phyloP scores from a whole-genome alignment of 1,284 basidiomycete species.

The Ceratobasidium papillatum region DNA sequence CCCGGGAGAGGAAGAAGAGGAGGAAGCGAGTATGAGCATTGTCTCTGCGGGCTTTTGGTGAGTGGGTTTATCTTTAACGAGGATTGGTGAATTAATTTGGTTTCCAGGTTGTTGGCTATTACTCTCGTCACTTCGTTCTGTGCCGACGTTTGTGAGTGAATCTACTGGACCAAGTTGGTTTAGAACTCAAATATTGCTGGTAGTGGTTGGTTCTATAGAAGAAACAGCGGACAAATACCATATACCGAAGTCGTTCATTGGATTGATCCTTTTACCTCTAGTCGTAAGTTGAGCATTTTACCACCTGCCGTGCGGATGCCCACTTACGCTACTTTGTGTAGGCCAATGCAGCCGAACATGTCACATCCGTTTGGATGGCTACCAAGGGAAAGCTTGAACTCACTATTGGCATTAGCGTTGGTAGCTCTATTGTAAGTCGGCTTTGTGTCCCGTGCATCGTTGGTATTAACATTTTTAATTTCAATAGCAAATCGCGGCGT shows the following conservation, averaged over 20 bases:
- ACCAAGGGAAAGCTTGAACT: constrained; percentile 87
- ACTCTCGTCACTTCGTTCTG: constrained; percentile 87
- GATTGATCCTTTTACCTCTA: constrained; percentile 75
- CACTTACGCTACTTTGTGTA: constrained; percentile 46
- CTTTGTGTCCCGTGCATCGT: background rate
- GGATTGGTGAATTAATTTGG: constrained; percentile 21
- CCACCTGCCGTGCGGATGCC: background rate
- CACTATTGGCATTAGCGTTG: constrained; percentile 88
- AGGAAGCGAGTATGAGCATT: constrained; percentile 72
- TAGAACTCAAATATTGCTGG: background rate
- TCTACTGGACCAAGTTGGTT: constrained; percentile 35
- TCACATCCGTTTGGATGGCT: constrained; percentile 85
- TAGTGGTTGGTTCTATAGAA: constrained; percentile 90
- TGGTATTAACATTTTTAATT: constrained; percentile 20
- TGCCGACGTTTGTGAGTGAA: constrained; percentile 74
- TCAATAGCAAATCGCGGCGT: constrained; percentile 83
- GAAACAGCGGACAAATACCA: constrained; percentile 81
- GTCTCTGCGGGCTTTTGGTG: constrained; percentile 63
- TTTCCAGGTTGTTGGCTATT: constrained; percentile 63
- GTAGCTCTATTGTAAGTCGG: constrained; percentile 80
- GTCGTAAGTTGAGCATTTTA: constrained; percentile 60
- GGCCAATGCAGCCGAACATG: constrained; percentile 77
- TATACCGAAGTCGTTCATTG: constrained; percentile 86
- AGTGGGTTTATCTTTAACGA: constrained; percentile 14
- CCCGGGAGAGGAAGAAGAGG: constrained; percentile 58